Conservation (phyloP, 1,284 basidiomycete genomes). For the Xerocomus nothofagi region DNA sequence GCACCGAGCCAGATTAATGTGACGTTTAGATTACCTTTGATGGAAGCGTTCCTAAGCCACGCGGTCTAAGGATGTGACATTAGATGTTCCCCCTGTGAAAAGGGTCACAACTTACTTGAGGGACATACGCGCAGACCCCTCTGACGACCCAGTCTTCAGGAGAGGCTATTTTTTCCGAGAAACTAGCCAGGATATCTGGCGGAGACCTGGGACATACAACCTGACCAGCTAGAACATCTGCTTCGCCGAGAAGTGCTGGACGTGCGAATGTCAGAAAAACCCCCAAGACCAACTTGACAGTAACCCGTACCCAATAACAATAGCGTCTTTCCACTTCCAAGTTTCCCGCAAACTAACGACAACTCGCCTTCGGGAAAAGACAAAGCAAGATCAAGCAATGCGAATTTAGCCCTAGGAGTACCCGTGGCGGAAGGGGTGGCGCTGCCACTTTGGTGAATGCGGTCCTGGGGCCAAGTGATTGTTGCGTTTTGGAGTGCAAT, state of each 20-base stretch:
- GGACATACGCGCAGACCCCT: constrained; percentile 86
- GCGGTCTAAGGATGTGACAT: constrained; percentile 43
- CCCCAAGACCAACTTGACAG: background rate
- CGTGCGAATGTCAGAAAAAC: constrained; percentile 15
- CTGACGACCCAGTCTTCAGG: constrained; percentile 74
- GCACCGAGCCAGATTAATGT: background rate
- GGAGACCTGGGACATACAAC: constrained; percentile 81
- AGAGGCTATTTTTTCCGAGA: constrained; percentile 43
- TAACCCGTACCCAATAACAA: constrained; percentile 59
- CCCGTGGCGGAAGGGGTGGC: constrained; percentile 56
- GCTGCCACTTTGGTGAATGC: constrained; percentile 45
- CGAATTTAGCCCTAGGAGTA: constrained; percentile 78
- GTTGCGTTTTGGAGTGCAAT: constrained; percentile 84
- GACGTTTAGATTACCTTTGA: constrained; percentile 57
- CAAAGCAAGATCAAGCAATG: constrained; percentile 77
- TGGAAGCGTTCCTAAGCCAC: constrained; percentile 91
- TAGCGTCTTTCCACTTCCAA: constrained; percentile 83
- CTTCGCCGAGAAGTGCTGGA: constrained; percentile 84
- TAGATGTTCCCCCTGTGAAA: background rate
- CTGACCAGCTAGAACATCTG: constrained; percentile 81
- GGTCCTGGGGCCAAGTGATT: constrained; percentile 86
- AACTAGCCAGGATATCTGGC: constrained; percentile 69
- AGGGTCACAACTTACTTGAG: constrained; percentile 57
- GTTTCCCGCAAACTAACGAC: constrained; percentile 80
- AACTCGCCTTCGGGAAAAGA: constrained; percentile 79